phyloP scores from a whole-genome alignment of 2,329 filamentous ascomycete species.

The Pseudocercospora fijiensis region DNA sequence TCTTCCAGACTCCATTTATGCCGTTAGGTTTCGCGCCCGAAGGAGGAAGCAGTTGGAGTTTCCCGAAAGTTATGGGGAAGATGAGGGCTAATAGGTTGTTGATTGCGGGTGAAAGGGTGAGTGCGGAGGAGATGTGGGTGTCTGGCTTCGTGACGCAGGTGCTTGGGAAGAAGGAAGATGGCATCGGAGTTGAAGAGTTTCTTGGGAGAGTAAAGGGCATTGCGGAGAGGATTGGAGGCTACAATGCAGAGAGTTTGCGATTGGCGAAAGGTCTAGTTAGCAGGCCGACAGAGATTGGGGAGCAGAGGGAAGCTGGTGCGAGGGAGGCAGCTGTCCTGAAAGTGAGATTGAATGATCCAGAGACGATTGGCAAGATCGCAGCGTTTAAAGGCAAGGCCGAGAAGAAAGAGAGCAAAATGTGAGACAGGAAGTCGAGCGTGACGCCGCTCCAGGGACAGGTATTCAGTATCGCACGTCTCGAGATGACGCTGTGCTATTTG shows the following conservation, averaged over 20 bases:
- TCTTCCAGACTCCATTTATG: constrained; percentile 11
- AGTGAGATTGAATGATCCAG: constrained; percentile 13
- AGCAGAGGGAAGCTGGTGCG: constrained; percentile 1
- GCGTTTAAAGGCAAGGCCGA: background rate
- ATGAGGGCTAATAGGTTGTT: constrained; percentile 5
- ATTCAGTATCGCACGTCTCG: too few species aligned
- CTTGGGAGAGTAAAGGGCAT: constrained; percentile 5
- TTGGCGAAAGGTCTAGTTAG: background rate
- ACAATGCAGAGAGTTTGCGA: background rate
- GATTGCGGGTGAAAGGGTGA: constrained; percentile 1
- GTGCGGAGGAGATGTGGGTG: constrained; percentile 10
- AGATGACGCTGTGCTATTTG: background rate
- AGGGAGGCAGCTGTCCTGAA: constrained; percentile 9
- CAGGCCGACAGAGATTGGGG: constrained; percentile 3
- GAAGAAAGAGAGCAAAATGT: constrained; percentile 4
- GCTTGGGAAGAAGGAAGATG: constrained; percentile 1
- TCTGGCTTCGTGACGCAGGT: constrained; percentile 10
- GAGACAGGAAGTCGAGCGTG: background rate
- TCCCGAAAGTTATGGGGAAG: constrained; percentile 8
- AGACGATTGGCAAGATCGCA: constrained; percentile 10
- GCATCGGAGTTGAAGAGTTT: background rate
- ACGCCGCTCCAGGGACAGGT: too few species aligned
- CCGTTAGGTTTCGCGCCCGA: constrained; percentile 3
- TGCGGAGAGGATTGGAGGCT: constrained; percentile 4
- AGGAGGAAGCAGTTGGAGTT: background rate